These are phyloP conservation scores for Naganishia cerealis DNA, from an alignment of 1,284 basidiomycete genomes.

Conservation along the genomic window DNA sequence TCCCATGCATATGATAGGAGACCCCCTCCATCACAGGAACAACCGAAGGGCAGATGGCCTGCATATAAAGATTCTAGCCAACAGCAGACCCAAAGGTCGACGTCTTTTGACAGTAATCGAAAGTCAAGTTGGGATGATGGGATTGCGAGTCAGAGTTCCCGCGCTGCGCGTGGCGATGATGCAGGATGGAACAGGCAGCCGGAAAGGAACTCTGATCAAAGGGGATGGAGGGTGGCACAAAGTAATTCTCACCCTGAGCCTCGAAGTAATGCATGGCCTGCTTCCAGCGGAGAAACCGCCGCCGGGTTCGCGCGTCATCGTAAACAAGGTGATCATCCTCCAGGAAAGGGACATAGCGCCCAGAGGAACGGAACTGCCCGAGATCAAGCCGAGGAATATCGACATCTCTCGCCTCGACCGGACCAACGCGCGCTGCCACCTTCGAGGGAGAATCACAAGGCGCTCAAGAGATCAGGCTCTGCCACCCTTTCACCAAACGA, in stretches of 20 bases:
- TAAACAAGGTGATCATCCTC: not conserved
- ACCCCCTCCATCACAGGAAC: not conserved
- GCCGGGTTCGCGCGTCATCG: not conserved
- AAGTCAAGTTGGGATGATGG: not conserved
- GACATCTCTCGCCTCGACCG: constrained; percentile 9
- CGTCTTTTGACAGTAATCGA: not conserved
- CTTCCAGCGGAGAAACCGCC: not conserved
- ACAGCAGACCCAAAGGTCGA: not conserved
- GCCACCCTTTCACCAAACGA: not conserved
- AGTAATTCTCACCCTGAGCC: not conserved
- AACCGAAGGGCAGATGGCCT: not conserved
- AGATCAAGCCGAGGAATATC: not conserved
- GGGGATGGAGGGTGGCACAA: not conserved
- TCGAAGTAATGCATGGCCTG: not conserved
- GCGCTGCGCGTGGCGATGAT: not conserved
- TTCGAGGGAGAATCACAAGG: not conserved
- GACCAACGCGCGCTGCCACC: not conserved
- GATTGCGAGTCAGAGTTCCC: not conserved
- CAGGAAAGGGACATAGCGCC: not conserved
- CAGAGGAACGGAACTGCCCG: not conserved
- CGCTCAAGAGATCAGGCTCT: not conserved
- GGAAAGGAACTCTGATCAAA: not conserved
- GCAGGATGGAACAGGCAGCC: not conserved
- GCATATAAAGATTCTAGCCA: not conserved
- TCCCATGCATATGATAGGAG: not conserved